Percentiles rank a stretch among this genome's conserved stretches.
Evolutionary conservation across 352 stramenopile species (phyloP).

Genomic region (Phytophthora citrophthora): DNA sequence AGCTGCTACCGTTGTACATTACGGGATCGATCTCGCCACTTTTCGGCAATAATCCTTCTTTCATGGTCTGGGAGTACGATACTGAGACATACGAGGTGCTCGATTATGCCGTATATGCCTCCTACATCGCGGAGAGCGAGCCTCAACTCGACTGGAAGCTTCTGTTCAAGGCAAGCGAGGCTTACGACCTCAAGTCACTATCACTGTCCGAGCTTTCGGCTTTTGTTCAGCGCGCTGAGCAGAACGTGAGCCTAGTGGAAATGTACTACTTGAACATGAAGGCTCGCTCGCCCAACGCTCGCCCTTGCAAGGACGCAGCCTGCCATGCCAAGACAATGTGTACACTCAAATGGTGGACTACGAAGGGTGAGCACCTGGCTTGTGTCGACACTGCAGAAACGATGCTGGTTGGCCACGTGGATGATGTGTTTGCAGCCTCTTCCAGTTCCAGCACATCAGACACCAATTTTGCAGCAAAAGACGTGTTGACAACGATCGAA

Average conservation of each 20-base stretch:
- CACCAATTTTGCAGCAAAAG: conserved; percentile 15
- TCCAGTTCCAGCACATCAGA: conserved; percentile 10
- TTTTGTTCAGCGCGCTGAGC: conserved; percentile 56
- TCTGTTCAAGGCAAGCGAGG: conserved; percentile 60
- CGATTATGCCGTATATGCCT: conserved; percentile 82
- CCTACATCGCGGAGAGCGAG: conserved; percentile 60
- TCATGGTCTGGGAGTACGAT: conserved; percentile 89
- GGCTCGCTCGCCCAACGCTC: conserved; percentile 59
- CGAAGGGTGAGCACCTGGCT: conserved; percentile 65
- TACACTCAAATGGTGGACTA: conserved; percentile 88
- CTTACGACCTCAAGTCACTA: conserved; percentile 67
- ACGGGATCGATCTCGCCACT: conserved; percentile 89
- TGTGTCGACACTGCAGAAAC: conserved; percentile 53
- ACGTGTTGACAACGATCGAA: conserved; percentile 53
- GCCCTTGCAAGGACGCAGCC: conserved; percentile 43
- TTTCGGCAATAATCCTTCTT: conserved; percentile 93
- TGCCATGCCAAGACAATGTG: conserved; percentile 78
- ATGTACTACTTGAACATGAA: conserved; percentile 89
- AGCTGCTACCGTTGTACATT: conserved; percentile 83
- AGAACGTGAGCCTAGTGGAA: conserved; percentile 62
- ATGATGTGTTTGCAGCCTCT: conserved; percentile 6
- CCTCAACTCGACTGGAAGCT: conserved; percentile 66
- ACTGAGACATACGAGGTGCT: conserved; percentile 75
- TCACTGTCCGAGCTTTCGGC: conserved; percentile 45
- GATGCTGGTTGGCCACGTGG: conserved; percentile 2